Percentiles rank a stretch among this genome's conserved stretches.
Evolutionary conservation across 805 yeast species (phyloP).

Genomic region (Pichia ethanolica): DNA sequence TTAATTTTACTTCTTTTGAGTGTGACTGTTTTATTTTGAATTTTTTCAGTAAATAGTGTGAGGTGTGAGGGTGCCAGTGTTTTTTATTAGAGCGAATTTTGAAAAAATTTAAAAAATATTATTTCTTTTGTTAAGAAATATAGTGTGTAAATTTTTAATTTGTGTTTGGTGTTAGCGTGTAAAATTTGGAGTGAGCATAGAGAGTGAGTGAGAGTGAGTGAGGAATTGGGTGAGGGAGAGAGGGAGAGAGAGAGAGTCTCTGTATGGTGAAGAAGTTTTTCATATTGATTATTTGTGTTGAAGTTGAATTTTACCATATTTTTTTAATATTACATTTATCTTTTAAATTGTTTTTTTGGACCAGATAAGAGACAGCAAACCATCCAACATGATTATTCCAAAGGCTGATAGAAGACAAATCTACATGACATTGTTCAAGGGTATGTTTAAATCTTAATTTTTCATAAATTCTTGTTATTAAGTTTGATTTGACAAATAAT

Average conservation of each 20-base stretch:
- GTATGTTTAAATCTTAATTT: constrained; percentile 43
- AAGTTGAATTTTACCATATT: background rate
- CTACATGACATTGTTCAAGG: constrained; percentile 98
- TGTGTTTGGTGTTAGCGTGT: too few species aligned
- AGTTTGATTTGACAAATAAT: too few species aligned
- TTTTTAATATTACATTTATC: background rate
- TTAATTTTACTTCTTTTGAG: too few species aligned
- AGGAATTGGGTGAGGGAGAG: background rate
- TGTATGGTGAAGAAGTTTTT: constrained; percentile 2
- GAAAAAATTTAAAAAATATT: too few species aligned
- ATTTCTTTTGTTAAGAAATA: too few species aligned
- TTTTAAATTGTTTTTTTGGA: background rate
- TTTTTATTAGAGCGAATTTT: too few species aligned
- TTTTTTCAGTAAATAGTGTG: too few species aligned
- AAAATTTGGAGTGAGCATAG: background rate
- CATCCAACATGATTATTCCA: constrained; percentile 89
- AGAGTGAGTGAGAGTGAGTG: background rate
- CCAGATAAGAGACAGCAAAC: constrained; percentile 5
- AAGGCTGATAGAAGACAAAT: constrained; percentile 99
- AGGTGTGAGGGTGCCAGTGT: too few species aligned
- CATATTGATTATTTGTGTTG: background rate
- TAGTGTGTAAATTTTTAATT: too few species aligned
- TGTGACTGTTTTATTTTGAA: too few species aligned
- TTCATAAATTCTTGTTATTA: too few species aligned
- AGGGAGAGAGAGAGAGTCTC: background rate